Evolutionary conservation across 495 filamentous ascomycete species (phyloP).

Genomic region (Tetracladium setigerum): DNA sequence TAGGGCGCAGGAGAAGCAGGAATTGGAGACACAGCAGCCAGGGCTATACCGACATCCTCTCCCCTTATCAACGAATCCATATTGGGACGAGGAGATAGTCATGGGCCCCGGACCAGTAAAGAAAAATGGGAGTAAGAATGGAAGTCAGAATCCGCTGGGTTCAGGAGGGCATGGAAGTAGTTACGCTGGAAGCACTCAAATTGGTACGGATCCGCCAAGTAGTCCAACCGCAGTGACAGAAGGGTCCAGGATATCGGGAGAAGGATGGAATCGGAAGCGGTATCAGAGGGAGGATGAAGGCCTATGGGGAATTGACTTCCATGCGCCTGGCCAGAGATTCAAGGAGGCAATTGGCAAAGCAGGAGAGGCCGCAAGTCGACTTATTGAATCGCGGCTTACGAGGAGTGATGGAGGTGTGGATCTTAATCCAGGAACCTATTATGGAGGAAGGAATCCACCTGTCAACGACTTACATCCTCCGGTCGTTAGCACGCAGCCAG

Average conservation of each 20-base stretch:
- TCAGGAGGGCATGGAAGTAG: conserved; percentile 24
- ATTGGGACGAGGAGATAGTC: conserved; percentile 77
- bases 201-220: conserved; percentile 18
- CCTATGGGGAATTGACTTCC: conserved; percentile 53
- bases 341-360: conserved; percentile 40
- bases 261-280: conserved; percentile 62
- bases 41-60: conserved; percentile 70
- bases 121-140: conserved; percentile 40
- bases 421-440: conserved; percentile 36
- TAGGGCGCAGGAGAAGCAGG: conserved; percentile 47
- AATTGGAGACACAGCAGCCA: conserved; percentile 56
- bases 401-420: conserved; percentile 37
- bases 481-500: conserved; percentile 66
- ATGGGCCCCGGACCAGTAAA: conserved; percentile 68
- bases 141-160: conserved; percentile 43
- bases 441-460: conserved; percentile 64
- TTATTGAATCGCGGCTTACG: conserved; percentile 42
- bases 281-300: conserved; percentile 83
- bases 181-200: conserved; percentile 22
- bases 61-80: conserved; percentile 75
- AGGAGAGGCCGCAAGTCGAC: conserved; percentile 31
- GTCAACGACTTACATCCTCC: conserved; percentile 85
- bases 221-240: conserved; percentile 27
- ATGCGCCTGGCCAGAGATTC: conserved; percentile 16
- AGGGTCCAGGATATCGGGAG: conserved; percentile 22